phyloP scores from a whole-genome alignment of 495 filamentous ascomycete species.

The Neurospora sp. region DNA sequence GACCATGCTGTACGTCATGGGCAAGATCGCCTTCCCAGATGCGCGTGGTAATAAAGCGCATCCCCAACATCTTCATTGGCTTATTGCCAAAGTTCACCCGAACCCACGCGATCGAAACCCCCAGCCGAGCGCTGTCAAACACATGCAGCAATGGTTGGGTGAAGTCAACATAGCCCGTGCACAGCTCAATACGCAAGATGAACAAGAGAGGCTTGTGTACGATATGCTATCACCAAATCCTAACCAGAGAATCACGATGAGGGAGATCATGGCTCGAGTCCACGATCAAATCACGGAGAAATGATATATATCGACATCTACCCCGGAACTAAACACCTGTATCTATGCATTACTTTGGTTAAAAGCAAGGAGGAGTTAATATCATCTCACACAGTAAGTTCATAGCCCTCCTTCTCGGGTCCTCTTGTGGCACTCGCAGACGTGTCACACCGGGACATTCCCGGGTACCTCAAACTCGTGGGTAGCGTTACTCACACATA shows the following conservation, averaged over 20 bases:
- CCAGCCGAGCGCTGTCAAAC: conserved; percentile 23
- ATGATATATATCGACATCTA: neutral
- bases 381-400: neutral
- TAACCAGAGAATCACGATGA: conserved; percentile 31
- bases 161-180: conserved; percentile 31
- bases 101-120: conserved; percentile 21
- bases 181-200: conserved; percentile 26
- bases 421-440: neutral
- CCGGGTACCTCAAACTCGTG: neutral
- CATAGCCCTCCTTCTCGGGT: neutral
- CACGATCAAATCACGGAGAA: conserved; percentile 16
- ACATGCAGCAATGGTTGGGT: conserved; percentile 37
- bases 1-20: conserved; percentile 39
- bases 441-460: neutral
- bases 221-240: conserved; percentile 38
- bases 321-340: neutral
- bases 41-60: conserved; percentile 30
- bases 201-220: conserved; percentile 30
- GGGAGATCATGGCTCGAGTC: conserved; percentile 26
- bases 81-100: conserved; percentile 27
- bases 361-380: neutral
- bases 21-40: conserved; percentile 37
- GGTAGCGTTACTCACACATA: neutral
- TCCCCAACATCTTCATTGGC: conserved; percentile 35
- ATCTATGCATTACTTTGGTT: neutral